Percentiles rank a stretch among this genome's conserved stretches.
Conservation (phyloP, 2,329 filamentous ascomycete species). For the Hypoxylon sp. region DNA sequence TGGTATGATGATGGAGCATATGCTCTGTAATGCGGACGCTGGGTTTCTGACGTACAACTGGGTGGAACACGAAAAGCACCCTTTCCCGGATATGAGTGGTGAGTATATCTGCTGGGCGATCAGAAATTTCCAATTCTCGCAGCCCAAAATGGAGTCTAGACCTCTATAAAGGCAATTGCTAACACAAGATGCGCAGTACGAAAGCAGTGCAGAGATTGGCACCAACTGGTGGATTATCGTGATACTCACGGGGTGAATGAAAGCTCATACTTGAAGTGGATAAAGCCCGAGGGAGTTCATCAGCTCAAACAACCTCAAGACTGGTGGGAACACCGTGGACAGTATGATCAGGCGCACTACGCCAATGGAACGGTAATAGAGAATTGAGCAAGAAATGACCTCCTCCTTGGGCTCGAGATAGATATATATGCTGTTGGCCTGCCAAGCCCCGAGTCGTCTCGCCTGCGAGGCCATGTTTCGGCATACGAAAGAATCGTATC, state of each 20-base stretch:
- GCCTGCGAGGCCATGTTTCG: neutral
- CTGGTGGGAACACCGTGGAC: slow-evolving; percentile 32
- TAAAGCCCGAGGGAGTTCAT: slow-evolving; percentile 28
- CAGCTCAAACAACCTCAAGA: slow-evolving; percentile 31
- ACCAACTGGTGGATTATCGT: slow-evolving; percentile 40
- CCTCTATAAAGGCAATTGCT: neutral
- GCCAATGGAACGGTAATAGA: slow-evolving; percentile 17
- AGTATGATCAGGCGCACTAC: slow-evolving; percentile 28
- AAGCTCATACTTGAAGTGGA: slow-evolving; percentile 32
- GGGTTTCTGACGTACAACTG: slow-evolving; percentile 56
- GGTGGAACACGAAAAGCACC: slow-evolving; percentile 50
- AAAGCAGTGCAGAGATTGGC: slow-evolving; percentile 56
- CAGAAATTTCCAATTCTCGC: no score
- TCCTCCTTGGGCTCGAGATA: neutral
- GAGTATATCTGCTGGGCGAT: slow-evolving; percentile 10
- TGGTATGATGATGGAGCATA: slow-evolving; percentile 55
- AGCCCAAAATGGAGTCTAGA: no score
- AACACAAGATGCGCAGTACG: slow-evolving; percentile 31
- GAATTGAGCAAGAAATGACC: slow-evolving; percentile 7
- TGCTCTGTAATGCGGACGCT: slow-evolving; percentile 55
- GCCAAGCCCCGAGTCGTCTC: neutral
- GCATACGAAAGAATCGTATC: neutral
- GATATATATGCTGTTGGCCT: neutral
- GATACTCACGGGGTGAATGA: slow-evolving; percentile 28
- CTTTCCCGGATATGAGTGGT: slow-evolving; percentile 55